These are phyloP conservation scores for Adansonia madagascariensis DNA, from an alignment of 441 rosid genomes.

Conservation along the genomic window DNA sequence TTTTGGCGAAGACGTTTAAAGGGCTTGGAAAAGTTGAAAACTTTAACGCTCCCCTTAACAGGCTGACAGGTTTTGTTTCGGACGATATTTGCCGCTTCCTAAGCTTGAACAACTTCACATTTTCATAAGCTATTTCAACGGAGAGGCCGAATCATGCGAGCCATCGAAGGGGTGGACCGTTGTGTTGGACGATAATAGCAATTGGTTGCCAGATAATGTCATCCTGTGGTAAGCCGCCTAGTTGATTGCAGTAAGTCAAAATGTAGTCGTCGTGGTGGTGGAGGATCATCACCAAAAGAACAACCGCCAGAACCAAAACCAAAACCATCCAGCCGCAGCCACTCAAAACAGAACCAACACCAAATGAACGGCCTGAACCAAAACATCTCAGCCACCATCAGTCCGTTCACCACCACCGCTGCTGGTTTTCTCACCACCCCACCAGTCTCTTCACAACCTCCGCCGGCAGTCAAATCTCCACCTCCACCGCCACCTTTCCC, in stretches of 20 bases:
- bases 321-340: slow-evolving; percentile 18
- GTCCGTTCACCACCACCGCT: slow-evolving; percentile 15
- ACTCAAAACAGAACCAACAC: neutral
- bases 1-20: slow-evolving; percentile 39
- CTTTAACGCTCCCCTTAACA: slow-evolving; percentile 42
- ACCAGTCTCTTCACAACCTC: neutral
- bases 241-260: slow-evolving; percentile 54
- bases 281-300: slow-evolving; percentile 15
- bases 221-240: slow-evolving; percentile 42
- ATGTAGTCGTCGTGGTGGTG: slow-evolving; percentile 29
- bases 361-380: neutral
- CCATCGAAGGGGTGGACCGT: slow-evolving; percentile 33
- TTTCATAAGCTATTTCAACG: slow-evolving; percentile 46
- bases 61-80: slow-evolving; percentile 45
- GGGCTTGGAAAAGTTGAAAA: slow-evolving; percentile 40
- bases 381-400: neutral
- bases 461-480: neutral
- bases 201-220: slow-evolving; percentile 48
- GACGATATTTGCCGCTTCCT: slow-evolving; percentile 43
- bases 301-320: slow-evolving; percentile 4
- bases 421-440: neutral
- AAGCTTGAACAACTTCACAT: slow-evolving; percentile 41
- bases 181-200: slow-evolving; percentile 37
- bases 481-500: slow-evolving; percentile 8
- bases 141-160: slow-evolving; percentile 48